Base-by-base conservation (phyloP, 805 yeast species). In the Sugiyamaella valdiviana region DNA sequence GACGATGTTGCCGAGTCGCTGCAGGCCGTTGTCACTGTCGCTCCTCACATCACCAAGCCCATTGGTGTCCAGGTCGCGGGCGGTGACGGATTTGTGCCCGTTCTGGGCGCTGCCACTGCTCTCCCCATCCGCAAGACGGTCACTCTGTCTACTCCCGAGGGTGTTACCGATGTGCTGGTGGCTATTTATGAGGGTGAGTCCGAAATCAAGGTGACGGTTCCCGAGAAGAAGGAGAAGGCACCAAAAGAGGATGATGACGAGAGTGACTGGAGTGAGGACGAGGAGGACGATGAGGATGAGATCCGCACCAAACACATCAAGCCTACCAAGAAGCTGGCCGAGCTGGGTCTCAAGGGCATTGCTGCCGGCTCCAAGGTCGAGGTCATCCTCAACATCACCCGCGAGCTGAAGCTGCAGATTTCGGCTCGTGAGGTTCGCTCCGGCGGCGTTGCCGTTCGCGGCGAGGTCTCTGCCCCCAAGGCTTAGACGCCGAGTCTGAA, bases 271-370 rank as follows among this genome's bases (percentile, higher is more conserved):
- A 69, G 73, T 35, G 78, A 74, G 36, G 70, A 66, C 52, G 74
- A 69, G 52, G 96, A 88, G 60, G 95, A 86, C 57, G 97, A 90
- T 73, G 96, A 96, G 57, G 96, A 90, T 69, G 75, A 87, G 63
- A 71, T 79, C 55, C 83, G 80, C 69, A 85, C 80, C 71, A 83
- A 83, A 56, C 81, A 80, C 41, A 81, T 80, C 73, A 77, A 77
- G 62, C 78, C 89, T 54, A 87, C 88, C 55, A 75, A 79, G 46
- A 76, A 79, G 60, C 75, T 93, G 60, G 95, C 89, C 55, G 86
- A 85, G 64, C 72, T 89, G 57, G 83, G 83, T 45, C 73, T 90
- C 53, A 79, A 82, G 66, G 87, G 80, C 58, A 82, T 80, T 59
- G 74, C 78, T 61, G 76, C 77, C 45, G 81, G 80, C 56, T 67